Conservation (phyloP, 805 yeast species). For the Ascoidea asiatica region DNA sequence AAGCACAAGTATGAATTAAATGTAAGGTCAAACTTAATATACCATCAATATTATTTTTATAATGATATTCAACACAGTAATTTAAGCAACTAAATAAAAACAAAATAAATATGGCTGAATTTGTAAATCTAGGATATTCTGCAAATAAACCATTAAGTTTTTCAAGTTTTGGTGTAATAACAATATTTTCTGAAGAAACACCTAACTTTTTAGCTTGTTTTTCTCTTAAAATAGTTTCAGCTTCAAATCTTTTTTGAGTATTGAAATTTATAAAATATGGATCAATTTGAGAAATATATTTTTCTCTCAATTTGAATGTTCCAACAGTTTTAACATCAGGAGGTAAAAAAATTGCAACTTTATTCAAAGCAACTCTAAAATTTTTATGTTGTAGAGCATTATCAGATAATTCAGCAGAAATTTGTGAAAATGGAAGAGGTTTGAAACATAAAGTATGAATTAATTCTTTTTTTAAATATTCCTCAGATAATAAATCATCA, state of each 20-base stretch:
- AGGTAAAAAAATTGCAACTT: slow-evolving; percentile 54
- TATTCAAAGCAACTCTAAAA: slow-evolving; percentile 49
- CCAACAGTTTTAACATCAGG: slow-evolving; percentile 45
- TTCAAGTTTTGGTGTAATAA: slow-evolving; percentile 35
- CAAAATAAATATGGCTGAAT: slow-evolving; percentile 36
- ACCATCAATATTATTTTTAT: slow-evolving; percentile 35
- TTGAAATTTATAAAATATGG: slow-evolving; percentile 75
- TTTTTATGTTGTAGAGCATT: slow-evolving; percentile 57
- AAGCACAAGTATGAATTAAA: slow-evolving; percentile 48
- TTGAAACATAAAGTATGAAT: slow-evolving; percentile 73
- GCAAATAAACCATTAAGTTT: slow-evolving; percentile 25
- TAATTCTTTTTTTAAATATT: slow-evolving; percentile 44
- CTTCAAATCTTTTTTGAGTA: slow-evolving; percentile 73
- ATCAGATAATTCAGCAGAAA: slow-evolving; percentile 62
- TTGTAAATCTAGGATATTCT: slow-evolving; percentile 35
- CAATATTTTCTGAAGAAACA: slow-evolving; percentile 33
- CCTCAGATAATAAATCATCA: not conserved
- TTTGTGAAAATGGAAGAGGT: slow-evolving; percentile 55
- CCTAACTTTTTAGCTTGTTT: slow-evolving; percentile 25
- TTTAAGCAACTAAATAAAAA: slow-evolving; percentile 37
- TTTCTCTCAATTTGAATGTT: slow-evolving; percentile 50
- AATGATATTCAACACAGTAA: slow-evolving; percentile 17
- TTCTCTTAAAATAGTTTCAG: slow-evolving; percentile 48
- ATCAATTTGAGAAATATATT: slow-evolving; percentile 42
- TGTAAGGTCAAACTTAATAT: slow-evolving; percentile 49